Percentiles rank a stretch among this genome's conserved stretches.
phyloP scores from a whole-genome alignment of 2,329 filamentous ascomycete species.

The Ophiobolus disseminans region DNA sequence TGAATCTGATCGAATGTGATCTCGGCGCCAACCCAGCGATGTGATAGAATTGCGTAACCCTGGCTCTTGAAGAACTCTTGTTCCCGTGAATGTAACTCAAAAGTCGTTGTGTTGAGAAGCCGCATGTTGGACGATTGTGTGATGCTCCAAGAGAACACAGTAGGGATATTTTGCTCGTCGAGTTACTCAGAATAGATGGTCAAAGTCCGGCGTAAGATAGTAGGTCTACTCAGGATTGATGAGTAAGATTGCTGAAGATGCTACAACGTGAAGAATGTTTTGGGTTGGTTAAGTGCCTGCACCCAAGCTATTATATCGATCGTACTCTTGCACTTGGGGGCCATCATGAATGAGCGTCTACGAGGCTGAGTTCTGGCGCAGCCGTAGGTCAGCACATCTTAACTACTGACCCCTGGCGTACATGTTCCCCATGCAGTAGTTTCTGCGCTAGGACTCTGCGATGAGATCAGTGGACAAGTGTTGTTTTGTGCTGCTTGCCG shows the following conservation, averaged over 20 bases:
- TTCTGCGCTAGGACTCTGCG: background rate
- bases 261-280: background rate
- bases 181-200: too few species aligned
- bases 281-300: background rate
- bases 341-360: background rate
- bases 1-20: slow-evolving; percentile 1
- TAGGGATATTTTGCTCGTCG: background rate
- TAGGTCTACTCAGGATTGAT: too few species aligned
- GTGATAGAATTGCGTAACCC: slow-evolving; percentile 5
- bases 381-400: too few species aligned
- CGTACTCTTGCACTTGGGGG: background rate
- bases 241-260: background rate
- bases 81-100: background rate
- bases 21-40: slow-evolving; percentile 2
- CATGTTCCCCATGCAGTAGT: background rate
- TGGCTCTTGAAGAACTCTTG: slow-evolving; percentile 4
- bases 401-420: background rate
- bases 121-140: background rate
- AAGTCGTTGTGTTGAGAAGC: slow-evolving; percentile 4
- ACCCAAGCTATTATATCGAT: background rate
- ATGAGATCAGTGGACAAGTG: too few species aligned
- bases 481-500: too few species aligned
- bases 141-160: background rate
- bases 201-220: too few species aligned
- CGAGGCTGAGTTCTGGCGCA: background rate